These are phyloP conservation scores for Aspergillus thermomutatus DNA, from an alignment of 2,329 filamentous ascomycete species.

Conservation along the genomic window DNA sequence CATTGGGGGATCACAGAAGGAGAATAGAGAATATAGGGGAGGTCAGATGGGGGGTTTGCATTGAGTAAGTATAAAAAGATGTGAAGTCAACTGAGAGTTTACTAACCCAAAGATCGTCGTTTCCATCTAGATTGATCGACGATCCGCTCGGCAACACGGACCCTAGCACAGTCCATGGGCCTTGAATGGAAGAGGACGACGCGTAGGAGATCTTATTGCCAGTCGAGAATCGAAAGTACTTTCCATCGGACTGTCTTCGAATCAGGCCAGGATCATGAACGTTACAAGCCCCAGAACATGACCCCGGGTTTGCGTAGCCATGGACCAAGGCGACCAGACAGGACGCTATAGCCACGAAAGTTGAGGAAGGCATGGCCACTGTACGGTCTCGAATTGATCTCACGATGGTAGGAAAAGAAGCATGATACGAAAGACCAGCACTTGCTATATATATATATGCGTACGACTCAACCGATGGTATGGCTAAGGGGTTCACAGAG, in stretches of 20 bases:
- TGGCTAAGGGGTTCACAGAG: background rate
- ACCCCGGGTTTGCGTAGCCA: constrained; percentile 29
- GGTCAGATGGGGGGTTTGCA: background rate
- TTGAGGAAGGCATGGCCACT: background rate
- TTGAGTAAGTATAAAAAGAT: background rate
- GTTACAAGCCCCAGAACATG: constrained; percentile 30
- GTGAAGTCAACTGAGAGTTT: background rate
- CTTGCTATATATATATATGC: background rate
- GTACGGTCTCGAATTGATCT: background rate
- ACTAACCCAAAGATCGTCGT: constrained; percentile 49
- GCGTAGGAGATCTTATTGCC: constrained; percentile 49
- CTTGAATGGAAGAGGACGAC: constrained; percentile 45
- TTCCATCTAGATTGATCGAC: constrained; percentile 45
- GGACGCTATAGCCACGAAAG: background rate
- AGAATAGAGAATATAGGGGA: no score
- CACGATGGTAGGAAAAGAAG: background rate
- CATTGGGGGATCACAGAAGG: no score
- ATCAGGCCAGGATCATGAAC: constrained; percentile 51
- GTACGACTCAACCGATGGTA: background rate
- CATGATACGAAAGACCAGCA: background rate
- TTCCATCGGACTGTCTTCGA: constrained; percentile 45
- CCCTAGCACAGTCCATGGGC: constrained; percentile 51
- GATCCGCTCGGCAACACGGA: constrained; percentile 46
- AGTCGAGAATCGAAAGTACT: constrained; percentile 54
- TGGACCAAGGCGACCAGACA: constrained; percentile 14